Percentiles rank a stretch among this genome's conserved stretches.
These are phyloP conservation scores for Codiaeum variegatum DNA, from an alignment of 441 rosid species.

Conservation along the genomic window DNA sequence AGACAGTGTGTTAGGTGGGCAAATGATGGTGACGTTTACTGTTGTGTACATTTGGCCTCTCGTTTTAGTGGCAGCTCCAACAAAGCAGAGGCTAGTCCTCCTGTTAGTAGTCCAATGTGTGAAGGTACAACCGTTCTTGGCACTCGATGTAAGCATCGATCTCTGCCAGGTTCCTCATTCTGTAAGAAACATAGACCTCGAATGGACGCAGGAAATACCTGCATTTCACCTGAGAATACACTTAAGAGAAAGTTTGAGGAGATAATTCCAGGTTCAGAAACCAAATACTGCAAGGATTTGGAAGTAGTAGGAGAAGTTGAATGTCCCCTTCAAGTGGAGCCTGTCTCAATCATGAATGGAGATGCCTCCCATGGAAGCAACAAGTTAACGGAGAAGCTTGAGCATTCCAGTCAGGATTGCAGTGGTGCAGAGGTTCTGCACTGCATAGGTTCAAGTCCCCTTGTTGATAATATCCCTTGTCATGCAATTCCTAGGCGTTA, in stretches of 20 bases:
- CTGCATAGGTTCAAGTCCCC: slow-evolving; percentile 62
- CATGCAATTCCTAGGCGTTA: slow-evolving; percentile 65
- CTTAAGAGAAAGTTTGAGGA: slow-evolving; percentile 60
- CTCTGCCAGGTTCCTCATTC: slow-evolving; percentile 72
- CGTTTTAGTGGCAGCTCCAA: slow-evolving; percentile 65
- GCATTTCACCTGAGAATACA: slow-evolving; percentile 32
- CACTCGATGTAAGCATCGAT: slow-evolving; percentile 89
- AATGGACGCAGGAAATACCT: slow-evolving; percentile 29
- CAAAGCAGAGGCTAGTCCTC: slow-evolving; percentile 50
- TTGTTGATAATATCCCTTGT: slow-evolving; percentile 47
- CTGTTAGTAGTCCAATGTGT: slow-evolving; percentile 66
- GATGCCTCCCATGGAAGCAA: slow-evolving; percentile 33
- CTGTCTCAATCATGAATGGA: slow-evolving; percentile 36
- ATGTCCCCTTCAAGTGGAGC: slow-evolving; percentile 47
- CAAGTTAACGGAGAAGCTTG: slow-evolving; percentile 42
- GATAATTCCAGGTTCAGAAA: slow-evolving; percentile 36
- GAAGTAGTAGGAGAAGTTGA: slow-evolving; percentile 47
- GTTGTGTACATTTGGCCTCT: slow-evolving; percentile 97
- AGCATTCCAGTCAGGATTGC: slow-evolving; percentile 38
- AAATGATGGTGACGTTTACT: slow-evolving; percentile 91
- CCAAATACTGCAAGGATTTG: slow-evolving; percentile 44
- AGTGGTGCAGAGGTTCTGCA: slow-evolving; percentile 32
- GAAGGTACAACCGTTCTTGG: slow-evolving; percentile 98
- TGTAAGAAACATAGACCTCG: slow-evolving; percentile 94
- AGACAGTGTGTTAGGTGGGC: slow-evolving; percentile 99